Conservation (phyloP, 176 grass and related monocot species). For the Tillandsia leiboldiana region DNA sequence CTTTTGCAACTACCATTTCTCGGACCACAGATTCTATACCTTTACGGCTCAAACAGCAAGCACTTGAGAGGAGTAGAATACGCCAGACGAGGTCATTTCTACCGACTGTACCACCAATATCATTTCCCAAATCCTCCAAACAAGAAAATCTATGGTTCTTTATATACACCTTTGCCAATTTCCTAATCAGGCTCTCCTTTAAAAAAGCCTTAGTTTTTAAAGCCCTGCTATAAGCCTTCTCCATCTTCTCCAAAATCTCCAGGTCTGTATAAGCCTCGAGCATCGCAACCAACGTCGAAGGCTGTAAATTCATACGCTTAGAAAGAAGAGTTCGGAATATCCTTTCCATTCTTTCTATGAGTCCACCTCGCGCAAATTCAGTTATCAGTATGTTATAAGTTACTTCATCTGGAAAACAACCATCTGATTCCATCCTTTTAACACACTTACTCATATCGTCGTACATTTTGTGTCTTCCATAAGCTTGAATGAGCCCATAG, state of each 20-base stretch:
- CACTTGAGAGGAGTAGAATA: constrained; percentile 23
- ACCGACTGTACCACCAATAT: constrained; percentile 11
- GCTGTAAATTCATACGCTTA: constrained; percentile 25
- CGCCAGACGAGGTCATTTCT: constrained; percentile 21
- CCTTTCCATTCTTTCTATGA: constrained; percentile 20
- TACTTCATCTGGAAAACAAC: constrained; percentile 20
- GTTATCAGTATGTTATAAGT: constrained; percentile 23
- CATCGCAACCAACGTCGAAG: constrained; percentile 9
- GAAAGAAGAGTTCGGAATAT: constrained; percentile 13
- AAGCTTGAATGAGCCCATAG: constrained; percentile 23
- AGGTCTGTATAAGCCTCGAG: constrained; percentile 25
- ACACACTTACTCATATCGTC: constrained; percentile 27
- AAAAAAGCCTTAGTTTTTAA: constrained; percentile 5
- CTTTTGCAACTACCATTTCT: constrained; percentile 19
- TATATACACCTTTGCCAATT: constrained; percentile 15
- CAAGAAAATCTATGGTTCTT: constrained; percentile 18
- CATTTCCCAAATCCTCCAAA: constrained; percentile 20
- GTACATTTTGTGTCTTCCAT: constrained; percentile 15
- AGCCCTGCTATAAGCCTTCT: constrained; percentile 8
- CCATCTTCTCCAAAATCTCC: constrained; percentile 26
- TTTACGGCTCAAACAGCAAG: constrained; percentile 19
- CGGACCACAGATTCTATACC: constrained; percentile 17
- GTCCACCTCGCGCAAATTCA: constrained; percentile 19
- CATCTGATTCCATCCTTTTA: constrained; percentile 17
- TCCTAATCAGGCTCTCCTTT: constrained; percentile 17